Base-by-base conservation (phyloP, 2,329 filamentous ascomycete genomes). In the Verticillium alfalfae region DNA sequence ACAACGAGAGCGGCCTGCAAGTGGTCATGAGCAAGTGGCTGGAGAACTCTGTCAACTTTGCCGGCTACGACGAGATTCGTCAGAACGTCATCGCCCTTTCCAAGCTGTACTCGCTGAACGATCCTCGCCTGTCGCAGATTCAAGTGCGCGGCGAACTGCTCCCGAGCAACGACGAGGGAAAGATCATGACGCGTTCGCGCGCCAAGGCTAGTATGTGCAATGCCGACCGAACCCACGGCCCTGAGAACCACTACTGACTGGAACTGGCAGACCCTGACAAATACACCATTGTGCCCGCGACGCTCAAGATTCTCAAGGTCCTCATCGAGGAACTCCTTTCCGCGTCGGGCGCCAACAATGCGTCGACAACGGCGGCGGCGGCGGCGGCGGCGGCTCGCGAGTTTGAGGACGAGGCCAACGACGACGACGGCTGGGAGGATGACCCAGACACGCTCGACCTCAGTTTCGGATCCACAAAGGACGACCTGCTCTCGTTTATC, bases 61-160 rank as follows among this genome's bases (percentile, higher is more conserved):
- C 93, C n/a, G 95, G 95, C 13, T 99, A 97, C 69, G 93, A 98
- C 69, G 94, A 97, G 75, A 98, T 98, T 68, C 87, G 93, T 68
- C 92, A 97, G 75, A 99, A 98, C 71, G 92, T 97, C 63, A 94
- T 97, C 68, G 95, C 95, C 6, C 84, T 99, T 2, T 93, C 93
- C 0, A 97, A 96, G 71, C 81, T 99, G 2, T 98, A 95, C 74
- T 88, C 89, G 60, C 83, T 99, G 18, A 90, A 95, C 70, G 94
- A 98, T 70, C 80, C 87, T 10, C 89, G 94, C 37, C 76, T 99
- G 37, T 80, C 85, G 13, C 87, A 92, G 70, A 92, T 93, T 3
- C 86, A 87, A 71, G 94, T 97, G 67, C 96, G 94, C 78, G 95
- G 95, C 61, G 94, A 99, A 72, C 81, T 98, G 60, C 91, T 99